Percentiles rank a stretch among this genome's conserved stretches.
Evolutionary conservation across 345 rosid genomes (phyloP).

Genomic region (Corchorus olitorius): DNA sequence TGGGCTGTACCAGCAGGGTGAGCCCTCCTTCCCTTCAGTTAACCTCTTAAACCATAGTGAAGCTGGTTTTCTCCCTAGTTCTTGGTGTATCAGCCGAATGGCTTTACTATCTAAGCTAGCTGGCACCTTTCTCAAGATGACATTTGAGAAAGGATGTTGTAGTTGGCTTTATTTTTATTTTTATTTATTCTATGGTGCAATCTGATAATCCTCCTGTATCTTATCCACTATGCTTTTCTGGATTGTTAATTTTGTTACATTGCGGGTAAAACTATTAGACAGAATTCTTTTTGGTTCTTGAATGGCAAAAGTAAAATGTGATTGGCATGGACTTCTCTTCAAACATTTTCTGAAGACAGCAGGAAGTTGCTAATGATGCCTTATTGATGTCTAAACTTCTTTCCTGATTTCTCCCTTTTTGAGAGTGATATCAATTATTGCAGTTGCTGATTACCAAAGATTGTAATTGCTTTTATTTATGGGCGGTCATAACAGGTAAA

Average conservation of each 20-base stretch:
- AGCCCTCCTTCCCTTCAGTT: not conserved
- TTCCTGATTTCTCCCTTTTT: conserved; percentile 7
- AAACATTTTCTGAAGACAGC: not conserved
- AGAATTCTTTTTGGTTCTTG: not conserved
- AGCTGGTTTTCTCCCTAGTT: not conserved
- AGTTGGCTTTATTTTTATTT: not conserved
- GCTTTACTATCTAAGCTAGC: not conserved
- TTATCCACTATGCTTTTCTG: not conserved
- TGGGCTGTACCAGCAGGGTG: not conserved
- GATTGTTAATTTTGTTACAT: not conserved
- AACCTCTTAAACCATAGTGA: not conserved
- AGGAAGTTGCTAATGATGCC: not conserved
- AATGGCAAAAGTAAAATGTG: not conserved
- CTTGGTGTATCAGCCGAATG: not conserved
- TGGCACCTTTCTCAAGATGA: not conserved
- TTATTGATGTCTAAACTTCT: not conserved
- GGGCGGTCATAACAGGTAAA: conserved; percentile 63
- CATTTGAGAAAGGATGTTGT: not conserved
- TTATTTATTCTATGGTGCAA: not conserved
- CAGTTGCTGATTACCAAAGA: conserved; percentile 6
- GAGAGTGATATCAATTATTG: not conserved
- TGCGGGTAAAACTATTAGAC: not conserved
- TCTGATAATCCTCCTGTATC: not conserved
- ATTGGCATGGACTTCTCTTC: not conserved
- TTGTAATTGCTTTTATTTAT: conserved; percentile 28